Conservation (phyloP, 495 filamentous ascomycete species). For the Penicillium macrosclerotiorum region DNA sequence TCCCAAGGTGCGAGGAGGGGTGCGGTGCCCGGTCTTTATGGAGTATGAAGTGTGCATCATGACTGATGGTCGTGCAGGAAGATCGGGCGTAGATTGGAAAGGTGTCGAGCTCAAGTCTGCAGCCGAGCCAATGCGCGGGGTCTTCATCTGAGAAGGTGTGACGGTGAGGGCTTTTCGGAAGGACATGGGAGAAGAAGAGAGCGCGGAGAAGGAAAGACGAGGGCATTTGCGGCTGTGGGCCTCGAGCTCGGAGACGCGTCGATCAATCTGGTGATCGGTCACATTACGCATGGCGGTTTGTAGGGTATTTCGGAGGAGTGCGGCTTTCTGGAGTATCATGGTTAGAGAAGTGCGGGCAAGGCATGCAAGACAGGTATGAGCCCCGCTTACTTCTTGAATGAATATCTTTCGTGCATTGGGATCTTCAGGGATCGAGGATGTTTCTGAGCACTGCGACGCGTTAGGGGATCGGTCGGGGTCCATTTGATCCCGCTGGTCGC, state of each 20-base stretch:
- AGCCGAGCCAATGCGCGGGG: conserved; percentile 22
- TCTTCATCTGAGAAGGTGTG: conserved; percentile 23
- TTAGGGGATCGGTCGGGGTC: conserved; percentile 9
- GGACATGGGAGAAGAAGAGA: conserved; percentile 11
- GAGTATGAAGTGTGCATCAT: conserved; percentile 15
- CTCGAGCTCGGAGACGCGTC: conserved; percentile 44
- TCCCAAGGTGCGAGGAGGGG: conserved; percentile 16
- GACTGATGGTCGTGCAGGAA: conserved; percentile 15
- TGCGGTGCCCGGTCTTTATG: conserved; percentile 26
- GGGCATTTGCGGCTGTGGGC: conserved; percentile 44
- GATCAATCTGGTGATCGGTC: conserved; percentile 42
- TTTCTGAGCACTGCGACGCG: conserved; percentile 7
- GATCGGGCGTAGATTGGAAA: conserved; percentile 22
- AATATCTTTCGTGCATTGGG: conserved; percentile 41
- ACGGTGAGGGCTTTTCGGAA: conserved; percentile 13
- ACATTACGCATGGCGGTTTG: conserved; percentile 47
- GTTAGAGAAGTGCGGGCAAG: conserved; percentile 1
- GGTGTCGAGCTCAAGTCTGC: conserved; percentile 20
- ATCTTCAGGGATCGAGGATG: conserved; percentile 30
- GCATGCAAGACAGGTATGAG: not conserved
- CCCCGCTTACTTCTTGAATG: conserved; percentile 41
- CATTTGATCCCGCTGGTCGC: conserved; percentile 17
- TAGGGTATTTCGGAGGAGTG: conserved; percentile 40
- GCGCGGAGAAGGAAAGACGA: conserved; percentile 27
- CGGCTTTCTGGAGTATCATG: conserved; percentile 37